A percentile compares a stretch with the other conserved stretches of the same genome.
These are phyloP conservation scores for Zymoseptoria pseudotritici DNA, from an alignment of 2,329 filamentous ascomycete genomes.

Conservation along the genomic window DNA sequence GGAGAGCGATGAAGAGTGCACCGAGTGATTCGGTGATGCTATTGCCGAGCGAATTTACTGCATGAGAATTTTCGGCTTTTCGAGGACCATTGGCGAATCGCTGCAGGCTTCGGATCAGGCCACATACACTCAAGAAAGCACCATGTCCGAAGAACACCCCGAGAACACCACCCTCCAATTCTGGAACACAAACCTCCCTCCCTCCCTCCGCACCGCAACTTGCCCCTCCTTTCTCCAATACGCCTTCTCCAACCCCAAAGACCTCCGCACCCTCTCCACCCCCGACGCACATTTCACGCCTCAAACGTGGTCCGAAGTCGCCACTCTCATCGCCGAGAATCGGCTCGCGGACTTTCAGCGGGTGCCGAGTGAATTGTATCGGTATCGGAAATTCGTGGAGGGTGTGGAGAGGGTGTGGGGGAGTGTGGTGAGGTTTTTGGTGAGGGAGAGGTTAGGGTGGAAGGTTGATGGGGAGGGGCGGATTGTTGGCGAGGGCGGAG, in stretches of 20 bases:
- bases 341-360: slow-evolving; percentile 70
- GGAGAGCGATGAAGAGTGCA: background rate
- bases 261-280: slow-evolving; percentile 61
- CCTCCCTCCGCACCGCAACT: slow-evolving; percentile 50
- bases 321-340: slow-evolving; percentile 56
- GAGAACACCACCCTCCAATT: slow-evolving; percentile 45
- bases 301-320: slow-evolving; percentile 64
- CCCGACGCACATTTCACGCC: slow-evolving; percentile 58
- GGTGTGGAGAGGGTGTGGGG: slow-evolving; percentile 60
- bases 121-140: background rate
- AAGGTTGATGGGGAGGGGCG: slow-evolving; percentile 16
- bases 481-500: background rate
- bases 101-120: background rate
- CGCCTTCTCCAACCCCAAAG: slow-evolving; percentile 52
- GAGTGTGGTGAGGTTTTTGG: slow-evolving; percentile 69
- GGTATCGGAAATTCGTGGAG: slow-evolving; percentile 65
- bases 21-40: background rate
- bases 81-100: background rate
- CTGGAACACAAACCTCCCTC: slow-evolving; percentile 76
- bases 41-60: background rate
- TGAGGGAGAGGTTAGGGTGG: slow-evolving; percentile 66
- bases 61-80: background rate
- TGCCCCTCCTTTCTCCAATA: slow-evolving; percentile 66
- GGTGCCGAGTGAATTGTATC: slow-evolving; percentile 66
- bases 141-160: background rate